phyloP scores from a whole-genome alignment of 2,329 filamentous ascomycete species.

The Aspergillus tamarii region DNA sequence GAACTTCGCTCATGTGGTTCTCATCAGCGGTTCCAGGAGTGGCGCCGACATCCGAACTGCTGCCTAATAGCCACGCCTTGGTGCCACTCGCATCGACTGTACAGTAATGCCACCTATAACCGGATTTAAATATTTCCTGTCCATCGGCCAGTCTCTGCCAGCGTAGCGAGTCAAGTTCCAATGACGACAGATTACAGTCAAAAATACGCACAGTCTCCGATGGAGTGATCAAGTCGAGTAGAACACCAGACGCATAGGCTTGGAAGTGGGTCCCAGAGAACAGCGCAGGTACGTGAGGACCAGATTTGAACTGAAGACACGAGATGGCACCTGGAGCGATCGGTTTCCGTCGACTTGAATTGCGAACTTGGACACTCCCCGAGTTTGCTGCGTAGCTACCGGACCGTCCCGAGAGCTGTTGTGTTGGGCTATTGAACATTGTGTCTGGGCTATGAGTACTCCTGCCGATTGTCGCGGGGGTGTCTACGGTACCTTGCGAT shows the following conservation, averaged over 20 bases:
- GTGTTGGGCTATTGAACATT: slow-evolving; percentile 39
- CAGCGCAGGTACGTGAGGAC: slow-evolving; percentile 82
- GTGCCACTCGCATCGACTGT: slow-evolving; percentile 94
- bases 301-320: slow-evolving; percentile 84
- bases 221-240: slow-evolving; percentile 93
- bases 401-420: slow-evolving; percentile 42
- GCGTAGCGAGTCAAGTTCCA: slow-evolving; percentile 82
- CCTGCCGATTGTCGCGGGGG: slow-evolving; percentile 34
- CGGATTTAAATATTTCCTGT: slow-evolving; percentile 85
- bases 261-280: slow-evolving; percentile 94
- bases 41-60: slow-evolving; percentile 72
- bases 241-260: slow-evolving; percentile 86
- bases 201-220: slow-evolving; percentile 82
- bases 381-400: slow-evolving; percentile 73
- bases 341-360: slow-evolving; percentile 52
- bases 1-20: slow-evolving; percentile 91
- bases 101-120: slow-evolving; percentile 98
- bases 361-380: slow-evolving; percentile 61
- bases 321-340: slow-evolving; percentile 86
- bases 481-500: slow-evolving; percentile 57
- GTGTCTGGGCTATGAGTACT: slow-evolving; percentile 44
- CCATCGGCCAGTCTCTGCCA: slow-evolving; percentile 97
- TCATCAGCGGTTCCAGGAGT: slow-evolving; percentile 74
- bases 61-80: slow-evolving; percentile 95
- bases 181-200: slow-evolving; percentile 86